Evolutionary conservation across 129 eudicot species (phyloP).

Genomic region (Apium graveolens): DNA sequence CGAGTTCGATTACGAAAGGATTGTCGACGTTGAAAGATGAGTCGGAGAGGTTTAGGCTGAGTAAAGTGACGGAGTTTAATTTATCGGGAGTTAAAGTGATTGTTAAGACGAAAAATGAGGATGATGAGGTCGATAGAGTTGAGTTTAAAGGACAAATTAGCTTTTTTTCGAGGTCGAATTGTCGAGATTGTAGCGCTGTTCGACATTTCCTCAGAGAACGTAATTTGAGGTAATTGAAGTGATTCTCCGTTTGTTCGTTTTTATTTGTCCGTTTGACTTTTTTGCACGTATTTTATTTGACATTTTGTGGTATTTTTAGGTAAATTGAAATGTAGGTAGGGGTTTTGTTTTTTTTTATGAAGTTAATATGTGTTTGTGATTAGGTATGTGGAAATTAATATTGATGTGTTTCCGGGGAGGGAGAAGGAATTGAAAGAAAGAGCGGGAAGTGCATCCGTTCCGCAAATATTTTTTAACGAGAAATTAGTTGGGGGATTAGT

Average conservation of each 20-base stretch:
- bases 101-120: constrained; percentile 31
- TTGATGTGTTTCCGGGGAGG: constrained; percentile 71
- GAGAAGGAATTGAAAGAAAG: constrained; percentile 65
- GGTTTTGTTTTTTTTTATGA: neutral
- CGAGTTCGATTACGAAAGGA: constrained; percentile 57
- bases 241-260: neutral
- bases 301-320: neutral
- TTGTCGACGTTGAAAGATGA: constrained; percentile 37
- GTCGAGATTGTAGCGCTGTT: constrained; percentile 79
- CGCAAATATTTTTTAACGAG: constrained; percentile 84
- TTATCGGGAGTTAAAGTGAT: constrained; percentile 65
- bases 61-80: constrained; percentile 59
- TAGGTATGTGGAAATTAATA: constrained; percentile 68
- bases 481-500: constrained; percentile 82
- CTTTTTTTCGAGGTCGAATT: constrained; percentile 80
- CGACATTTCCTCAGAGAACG: constrained; percentile 55
- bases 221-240: constrained; percentile 15
- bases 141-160: constrained; percentile 63
- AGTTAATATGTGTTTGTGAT: neutral
- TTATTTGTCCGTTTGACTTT: neutral
- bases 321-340: neutral
- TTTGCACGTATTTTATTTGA: neutral
- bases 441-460: constrained; percentile 60
- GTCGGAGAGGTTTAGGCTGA: constrained; percentile 16
- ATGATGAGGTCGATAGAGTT: constrained; percentile 14